Evolutionary conservation across 495 filamentous ascomycete species (phyloP).

Genomic region (Podospora appendiculata): DNA sequence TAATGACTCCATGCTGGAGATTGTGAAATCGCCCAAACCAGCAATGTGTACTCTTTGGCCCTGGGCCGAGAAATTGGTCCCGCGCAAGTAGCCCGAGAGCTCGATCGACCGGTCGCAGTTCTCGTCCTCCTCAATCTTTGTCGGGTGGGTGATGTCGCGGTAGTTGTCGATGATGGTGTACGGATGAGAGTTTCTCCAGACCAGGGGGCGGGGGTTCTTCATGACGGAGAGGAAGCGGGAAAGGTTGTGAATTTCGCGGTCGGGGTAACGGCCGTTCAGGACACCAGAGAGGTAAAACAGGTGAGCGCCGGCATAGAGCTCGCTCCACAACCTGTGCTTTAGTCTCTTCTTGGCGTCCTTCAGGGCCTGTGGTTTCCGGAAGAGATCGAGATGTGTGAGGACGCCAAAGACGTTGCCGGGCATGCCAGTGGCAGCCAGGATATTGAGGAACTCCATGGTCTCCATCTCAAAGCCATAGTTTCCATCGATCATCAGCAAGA

Average conservation of each 20-base stretch:
- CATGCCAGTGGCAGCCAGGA: constrained; percentile 84
- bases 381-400: constrained; percentile 90
- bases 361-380: constrained; percentile 82
- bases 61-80: constrained; percentile 88
- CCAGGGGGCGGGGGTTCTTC: constrained; percentile 92
- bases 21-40: constrained; percentile 85
- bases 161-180: constrained; percentile 91
- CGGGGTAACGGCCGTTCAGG: constrained; percentile 91
- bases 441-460: constrained; percentile 98
- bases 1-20: constrained; percentile 74
- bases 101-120: constrained; percentile 87
- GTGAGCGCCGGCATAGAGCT: constrained; percentile 93
- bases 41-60: constrained; percentile 87
- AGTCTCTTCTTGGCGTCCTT: constrained; percentile 89
- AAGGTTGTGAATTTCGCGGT: constrained; percentile 92
- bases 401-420: constrained; percentile 97
- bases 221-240: constrained; percentile 93
- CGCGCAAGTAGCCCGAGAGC: constrained; percentile 87
- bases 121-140: constrained; percentile 73
- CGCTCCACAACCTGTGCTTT: constrained; percentile 93
- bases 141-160: constrained; percentile 88
- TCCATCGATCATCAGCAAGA: constrained; percentile 94
- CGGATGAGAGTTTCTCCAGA: constrained; percentile 96
- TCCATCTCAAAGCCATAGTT: constrained; percentile 99
- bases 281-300: constrained; percentile 94